phyloP scores from a whole-genome alignment of 495 filamentous ascomycete species.

The Aspergillus carlsbadensis region DNA sequence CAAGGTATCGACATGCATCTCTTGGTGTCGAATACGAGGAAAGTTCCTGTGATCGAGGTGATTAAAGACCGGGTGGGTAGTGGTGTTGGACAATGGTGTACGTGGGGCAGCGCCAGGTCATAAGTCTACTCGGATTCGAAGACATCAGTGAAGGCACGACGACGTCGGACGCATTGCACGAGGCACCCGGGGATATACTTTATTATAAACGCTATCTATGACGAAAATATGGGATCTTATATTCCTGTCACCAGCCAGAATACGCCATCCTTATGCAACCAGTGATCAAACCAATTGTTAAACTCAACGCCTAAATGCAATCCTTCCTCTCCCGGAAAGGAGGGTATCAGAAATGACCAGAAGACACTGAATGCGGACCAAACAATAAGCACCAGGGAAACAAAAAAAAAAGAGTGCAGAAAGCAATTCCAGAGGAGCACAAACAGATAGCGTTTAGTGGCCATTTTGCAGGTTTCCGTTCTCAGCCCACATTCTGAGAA shows the following conservation, averaged over 20 bases:
- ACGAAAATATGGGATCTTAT: background rate
- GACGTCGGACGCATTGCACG: background rate
- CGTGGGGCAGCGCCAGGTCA: constrained; percentile 22
- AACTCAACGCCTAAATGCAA: constrained; percentile 34
- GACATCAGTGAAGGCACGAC: background rate
- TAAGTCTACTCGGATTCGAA: background rate
- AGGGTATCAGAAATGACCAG: constrained; percentile 30
- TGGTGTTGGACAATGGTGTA: constrained; percentile 40
- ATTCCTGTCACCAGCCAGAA: constrained; percentile 4
- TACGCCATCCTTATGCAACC: constrained; percentile 13
- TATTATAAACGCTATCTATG: constrained; percentile 12
- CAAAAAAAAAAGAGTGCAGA: background rate
- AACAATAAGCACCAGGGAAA: background rate
- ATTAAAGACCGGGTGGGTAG: constrained; percentile 42
- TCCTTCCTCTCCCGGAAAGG: constrained; percentile 17
- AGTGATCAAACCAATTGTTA: constrained; percentile 13
- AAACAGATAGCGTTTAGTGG: constrained; percentile 10
- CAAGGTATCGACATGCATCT: constrained; percentile 44
- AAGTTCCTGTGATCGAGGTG: constrained; percentile 34
- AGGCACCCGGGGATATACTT: background rate
- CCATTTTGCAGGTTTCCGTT: constrained; percentile 30
- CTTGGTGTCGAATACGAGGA: constrained; percentile 31
- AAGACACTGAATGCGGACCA: background rate
- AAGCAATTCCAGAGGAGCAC: background rate
- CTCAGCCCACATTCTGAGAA: constrained; percentile 46